Evolutionary conservation across 495 filamentous ascomycete species (phyloP), one percentile per base, ranked within the genome.

Genomic region (Lophiotrema nucula): DNA sequence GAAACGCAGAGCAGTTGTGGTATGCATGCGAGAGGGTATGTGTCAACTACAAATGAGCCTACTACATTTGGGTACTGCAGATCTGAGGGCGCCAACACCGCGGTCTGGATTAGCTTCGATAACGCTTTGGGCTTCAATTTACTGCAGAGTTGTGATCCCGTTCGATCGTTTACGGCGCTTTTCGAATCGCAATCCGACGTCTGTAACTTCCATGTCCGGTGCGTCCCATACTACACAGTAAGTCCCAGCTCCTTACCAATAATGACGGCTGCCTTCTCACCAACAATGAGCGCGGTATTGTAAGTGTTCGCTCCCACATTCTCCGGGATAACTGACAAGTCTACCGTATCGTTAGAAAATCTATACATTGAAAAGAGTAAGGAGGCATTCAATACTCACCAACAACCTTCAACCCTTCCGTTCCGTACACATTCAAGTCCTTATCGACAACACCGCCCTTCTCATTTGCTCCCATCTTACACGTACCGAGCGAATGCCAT

Each of bases 251-350:
- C 75, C 60, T 72, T 67, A 2, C 76, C 76, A 62, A 82, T 73
- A 22, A 87, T 79, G 43, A 77, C 74, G 1, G 83, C 82, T 16
- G 76, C 82, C 71, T 79, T 85, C 70, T 86, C 83, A 8, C 82
- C 82, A 33, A 86, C 68, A 31, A 77, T 60, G 58, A 86, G 65
- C 1, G 82, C 83, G 1, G 78, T 82, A 57, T 82, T 84, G 50
- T 78, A 77, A 2, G 82, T 85, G 63, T 87, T 87, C 6, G 79
- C 79, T 13, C 58, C 81, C 0, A 87, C 78, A 64, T 86, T 86
- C 57, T 73, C 70, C 2, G 83, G 81, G n/a, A 70, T 70, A 28
- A 85, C 75, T 33, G 72, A 73, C 54, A 81, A 21, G 55, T 80
- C 77, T 21, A 15, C 8, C 31, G 31, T 15, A 35, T n/a, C n/a